These are phyloP conservation scores for Odonthalia washingtoniensis DNA, from an alignment of 31 red algal genomes.

Conservation along the genomic window DNA sequence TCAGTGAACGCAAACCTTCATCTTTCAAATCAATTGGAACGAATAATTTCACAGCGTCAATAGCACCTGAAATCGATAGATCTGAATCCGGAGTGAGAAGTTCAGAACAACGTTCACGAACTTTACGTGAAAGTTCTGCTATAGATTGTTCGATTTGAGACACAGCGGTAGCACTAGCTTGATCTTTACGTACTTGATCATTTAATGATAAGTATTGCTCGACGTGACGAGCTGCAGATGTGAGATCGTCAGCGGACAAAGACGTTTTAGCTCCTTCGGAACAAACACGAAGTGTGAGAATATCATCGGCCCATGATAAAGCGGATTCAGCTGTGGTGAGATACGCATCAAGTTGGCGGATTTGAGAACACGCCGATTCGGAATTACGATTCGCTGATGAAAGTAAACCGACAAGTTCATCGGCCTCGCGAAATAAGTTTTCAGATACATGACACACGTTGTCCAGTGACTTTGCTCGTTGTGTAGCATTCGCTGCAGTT, in stretches of 20 bases:
- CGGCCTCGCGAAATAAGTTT: conserved; percentile 53
- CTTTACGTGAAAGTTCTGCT: conserved; percentile 67
- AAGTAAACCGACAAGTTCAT: conserved; percentile 66
- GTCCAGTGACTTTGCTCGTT: conserved; percentile 37
- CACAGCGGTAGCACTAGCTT: conserved; percentile 62
- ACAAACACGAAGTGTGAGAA: conserved; percentile 68
- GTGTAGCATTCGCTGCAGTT: conserved; percentile 41
- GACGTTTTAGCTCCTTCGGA: conserved; percentile 79
- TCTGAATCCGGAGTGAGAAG: conserved; percentile 27
- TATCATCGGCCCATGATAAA: conserved; percentile 77
- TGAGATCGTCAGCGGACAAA: conserved; percentile 61
- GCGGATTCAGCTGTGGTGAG: conserved; percentile 44
- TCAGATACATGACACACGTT: conserved; percentile 41
- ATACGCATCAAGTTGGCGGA: conserved; percentile 58
- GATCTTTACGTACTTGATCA: conserved; percentile 62
- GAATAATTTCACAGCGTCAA: no score
- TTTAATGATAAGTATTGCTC: conserved; percentile 57
- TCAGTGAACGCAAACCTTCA: conserved; percentile 64
- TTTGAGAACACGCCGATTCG: conserved; percentile 42
- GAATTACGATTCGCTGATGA: conserved; percentile 46
- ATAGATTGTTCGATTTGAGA: conserved; percentile 71
- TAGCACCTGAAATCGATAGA: conserved; percentile 67
- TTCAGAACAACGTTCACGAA: conserved; percentile 25
- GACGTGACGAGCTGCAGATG: conserved; percentile 63
- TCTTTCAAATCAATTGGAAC: conserved; percentile 61